These are phyloP conservation scores for Coemansia sp. DNA, from an alignment of 192 early-diverging fungal species.

Conservation along the genomic window DNA sequence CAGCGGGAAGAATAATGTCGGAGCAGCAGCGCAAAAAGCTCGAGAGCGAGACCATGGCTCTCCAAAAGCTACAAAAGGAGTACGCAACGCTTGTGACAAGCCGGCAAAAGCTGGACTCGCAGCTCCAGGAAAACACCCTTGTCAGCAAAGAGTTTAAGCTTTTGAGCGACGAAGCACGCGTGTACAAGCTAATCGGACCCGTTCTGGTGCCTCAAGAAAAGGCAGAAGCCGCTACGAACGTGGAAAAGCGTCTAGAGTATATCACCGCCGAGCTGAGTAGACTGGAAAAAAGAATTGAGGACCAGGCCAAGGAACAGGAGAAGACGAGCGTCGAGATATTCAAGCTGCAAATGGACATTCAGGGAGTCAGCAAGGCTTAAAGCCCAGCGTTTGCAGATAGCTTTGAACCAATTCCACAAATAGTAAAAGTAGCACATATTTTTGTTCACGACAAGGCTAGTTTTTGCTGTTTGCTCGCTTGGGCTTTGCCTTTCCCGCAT, in stretches of 20 bases:
- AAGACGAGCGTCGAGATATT: constrained; percentile 73
- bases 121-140: constrained; percentile 91
- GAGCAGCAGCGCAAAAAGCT: constrained; percentile 51
- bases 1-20: constrained; percentile 7
- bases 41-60: constrained; percentile 66
- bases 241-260: constrained; percentile 90
- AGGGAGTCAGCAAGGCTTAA: constrained; percentile 23
- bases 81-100: constrained; percentile 66
- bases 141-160: constrained; percentile 89
- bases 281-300: constrained; percentile 74
- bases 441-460: background rate
- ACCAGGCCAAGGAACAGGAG: constrained; percentile 79
- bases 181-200: constrained; percentile 96
- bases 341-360: constrained; percentile 50
- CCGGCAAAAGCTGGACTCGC: constrained; percentile 86
- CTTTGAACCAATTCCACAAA: background rate
- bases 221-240: constrained; percentile 78
- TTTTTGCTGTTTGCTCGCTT: background rate
- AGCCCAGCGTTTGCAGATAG: background rate
- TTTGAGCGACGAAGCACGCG: constrained; percentile 73
- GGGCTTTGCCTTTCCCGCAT: background rate
- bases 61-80: constrained; percentile 74
- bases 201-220: constrained; percentile 92
- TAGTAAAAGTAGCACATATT: background rate
- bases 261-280: constrained; percentile 85